Conservation (phyloP, 257 asterid genomes). For the Ophiorrhiza pumila region DNA sequence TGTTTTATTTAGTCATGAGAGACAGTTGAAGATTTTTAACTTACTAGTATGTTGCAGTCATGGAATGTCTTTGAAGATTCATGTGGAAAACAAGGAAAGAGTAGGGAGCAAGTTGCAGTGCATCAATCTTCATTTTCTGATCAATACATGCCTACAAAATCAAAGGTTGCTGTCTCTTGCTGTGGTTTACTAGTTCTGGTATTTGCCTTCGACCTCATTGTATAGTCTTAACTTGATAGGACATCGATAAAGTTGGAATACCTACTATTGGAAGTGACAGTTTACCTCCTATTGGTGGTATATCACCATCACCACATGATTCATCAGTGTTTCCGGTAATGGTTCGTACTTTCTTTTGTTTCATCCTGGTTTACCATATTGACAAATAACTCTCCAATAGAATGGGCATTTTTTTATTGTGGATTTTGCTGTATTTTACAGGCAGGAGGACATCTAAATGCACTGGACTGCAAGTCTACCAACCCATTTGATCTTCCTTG, state of each 20-base stretch:
- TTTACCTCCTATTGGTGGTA: slow-evolving; percentile 32
- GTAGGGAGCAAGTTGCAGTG: slow-evolving; percentile 26
- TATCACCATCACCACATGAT: slow-evolving; percentile 39
- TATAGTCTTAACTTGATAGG: slow-evolving; percentile 36
- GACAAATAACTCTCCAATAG: background rate
- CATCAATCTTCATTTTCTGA: slow-evolving; percentile 39
- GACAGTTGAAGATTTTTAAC: slow-evolving; percentile 3
- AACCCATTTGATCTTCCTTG: slow-evolving; percentile 87
- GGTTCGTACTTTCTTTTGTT: slow-evolving; percentile 31
- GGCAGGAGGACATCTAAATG: slow-evolving; percentile 44
- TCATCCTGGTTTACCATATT: slow-evolving; percentile 8
- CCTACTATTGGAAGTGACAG: slow-evolving; percentile 27
- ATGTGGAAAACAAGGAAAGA: slow-evolving; percentile 31
- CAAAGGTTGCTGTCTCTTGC: slow-evolving; percentile 43
- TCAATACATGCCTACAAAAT: slow-evolving; percentile 31
- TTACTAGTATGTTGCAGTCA: slow-evolving; percentile 39
- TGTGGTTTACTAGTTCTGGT: slow-evolving; percentile 16
- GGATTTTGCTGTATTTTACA: slow-evolving; percentile 25
- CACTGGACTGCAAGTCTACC: slow-evolving; percentile 39
- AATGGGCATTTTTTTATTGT: slow-evolving; percentile 4
- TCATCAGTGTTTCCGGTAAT: slow-evolving; percentile 31
- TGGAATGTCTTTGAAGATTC: slow-evolving; percentile 68
- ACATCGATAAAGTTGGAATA: slow-evolving; percentile 29
- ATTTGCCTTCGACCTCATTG: slow-evolving; percentile 23
- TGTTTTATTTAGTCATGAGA: slow-evolving; percentile 1